phyloP scores from a whole-genome alignment of 495 filamentous ascomycete species.

The Penicillium parvum region DNA sequence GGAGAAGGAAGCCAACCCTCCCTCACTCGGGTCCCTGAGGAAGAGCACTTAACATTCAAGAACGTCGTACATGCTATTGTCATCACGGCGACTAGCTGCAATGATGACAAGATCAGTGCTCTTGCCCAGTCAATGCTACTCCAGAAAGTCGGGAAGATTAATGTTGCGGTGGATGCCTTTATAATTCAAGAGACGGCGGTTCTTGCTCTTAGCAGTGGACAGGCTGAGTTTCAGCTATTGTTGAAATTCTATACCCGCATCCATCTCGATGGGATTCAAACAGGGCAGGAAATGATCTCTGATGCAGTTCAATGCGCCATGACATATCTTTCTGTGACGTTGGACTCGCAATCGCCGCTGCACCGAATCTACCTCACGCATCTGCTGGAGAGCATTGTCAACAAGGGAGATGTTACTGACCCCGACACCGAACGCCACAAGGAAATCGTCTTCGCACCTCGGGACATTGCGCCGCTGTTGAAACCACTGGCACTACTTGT shows the following conservation, averaged over 20 bases:
- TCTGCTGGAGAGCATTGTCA: slow-evolving; percentile 81
- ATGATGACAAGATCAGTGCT: slow-evolving; percentile 88
- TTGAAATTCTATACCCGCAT: slow-evolving; percentile 76
- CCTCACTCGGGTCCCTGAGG: slow-evolving; percentile 62
- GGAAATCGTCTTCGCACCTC: slow-evolving; percentile 72
- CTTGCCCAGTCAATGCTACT: slow-evolving; percentile 93
- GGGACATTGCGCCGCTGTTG: slow-evolving; percentile 79
- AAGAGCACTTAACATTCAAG: slow-evolving; percentile 69
- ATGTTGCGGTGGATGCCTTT: slow-evolving; percentile 65
- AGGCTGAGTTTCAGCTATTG: slow-evolving; percentile 74
- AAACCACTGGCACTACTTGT: slow-evolving; percentile 75
- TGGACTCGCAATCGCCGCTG: slow-evolving; percentile 62
- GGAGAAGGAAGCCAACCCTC: slow-evolving; percentile 74
- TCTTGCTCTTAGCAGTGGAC: slow-evolving; percentile 69
- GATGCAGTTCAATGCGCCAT: slow-evolving; percentile 57
- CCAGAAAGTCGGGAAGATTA: slow-evolving; percentile 86
- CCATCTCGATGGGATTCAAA: slow-evolving; percentile 63
- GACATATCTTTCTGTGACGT: slow-evolving; percentile 63
- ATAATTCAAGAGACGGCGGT: slow-evolving; percentile 78
- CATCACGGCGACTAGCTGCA: slow-evolving; percentile 70
- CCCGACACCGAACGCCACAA: slow-evolving; percentile 58
- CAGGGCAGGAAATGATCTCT: slow-evolving; percentile 49
- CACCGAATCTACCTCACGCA: slow-evolving; percentile 77
- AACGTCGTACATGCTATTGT: slow-evolving; percentile 88
- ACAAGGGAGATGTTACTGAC: slow-evolving; percentile 70